Percentiles rank a stretch among this genome's conserved stretches.
Evolutionary conservation across 2,329 filamentous ascomycete species (phyloP).

Genomic region (Aureobasidium lini): DNA sequence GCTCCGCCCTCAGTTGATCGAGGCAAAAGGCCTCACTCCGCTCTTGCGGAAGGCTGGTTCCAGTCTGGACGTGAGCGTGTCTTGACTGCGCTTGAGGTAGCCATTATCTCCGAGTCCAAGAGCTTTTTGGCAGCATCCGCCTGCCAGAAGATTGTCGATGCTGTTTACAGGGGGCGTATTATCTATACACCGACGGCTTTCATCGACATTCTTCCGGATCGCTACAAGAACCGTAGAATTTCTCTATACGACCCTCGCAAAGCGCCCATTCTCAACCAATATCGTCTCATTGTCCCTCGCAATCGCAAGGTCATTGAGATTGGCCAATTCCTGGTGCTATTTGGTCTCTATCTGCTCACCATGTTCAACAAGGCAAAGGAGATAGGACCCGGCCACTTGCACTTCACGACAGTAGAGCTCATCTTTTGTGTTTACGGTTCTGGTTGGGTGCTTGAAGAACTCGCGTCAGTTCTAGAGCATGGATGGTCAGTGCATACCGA

Average conservation of each 20-base stretch:
- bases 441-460: conserved; percentile 73
- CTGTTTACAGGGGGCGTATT: conserved; percentile 72
- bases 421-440: conserved; percentile 66
- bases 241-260: conserved; percentile 70
- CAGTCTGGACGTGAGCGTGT: conserved; percentile 49
- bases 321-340: conserved; percentile 62
- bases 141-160: conserved; percentile 73
- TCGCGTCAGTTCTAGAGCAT: conserved; percentile 70
- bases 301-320: conserved; percentile 70
- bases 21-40: conserved; percentile 46
- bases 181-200: conserved; percentile 77
- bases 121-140: conserved; percentile 68
- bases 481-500: conserved; percentile 76
- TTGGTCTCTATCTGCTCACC: conserved; percentile 61
- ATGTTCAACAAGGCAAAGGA: conserved; percentile 62
- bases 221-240: conserved; percentile 78
- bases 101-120: conserved; percentile 76
- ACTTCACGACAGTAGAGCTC: conserved; percentile 48
- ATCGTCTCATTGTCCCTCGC: conserved; percentile 73
- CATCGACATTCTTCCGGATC: conserved; percentile 76
- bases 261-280: conserved; percentile 73
- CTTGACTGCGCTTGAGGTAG: conserved; percentile 71
- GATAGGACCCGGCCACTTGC: conserved; percentile 26
- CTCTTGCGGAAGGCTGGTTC: conserved; percentile 33
- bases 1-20: conserved; percentile 60